Evolutionary conservation across 805 yeast species (phyloP).

Genomic region (Candida silvicultrix): DNA sequence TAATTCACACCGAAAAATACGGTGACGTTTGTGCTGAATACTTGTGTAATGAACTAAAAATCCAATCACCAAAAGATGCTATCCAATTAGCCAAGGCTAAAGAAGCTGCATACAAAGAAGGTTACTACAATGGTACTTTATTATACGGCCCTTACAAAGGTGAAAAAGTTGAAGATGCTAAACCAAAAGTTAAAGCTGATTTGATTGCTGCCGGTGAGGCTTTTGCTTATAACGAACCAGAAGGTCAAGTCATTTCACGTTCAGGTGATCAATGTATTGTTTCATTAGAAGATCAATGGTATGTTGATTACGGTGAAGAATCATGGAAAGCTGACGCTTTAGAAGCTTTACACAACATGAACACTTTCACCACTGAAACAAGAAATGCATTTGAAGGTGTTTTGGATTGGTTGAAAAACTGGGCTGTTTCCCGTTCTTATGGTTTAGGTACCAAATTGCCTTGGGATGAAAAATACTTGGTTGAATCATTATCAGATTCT

Average conservation of each 20-base stretch:
- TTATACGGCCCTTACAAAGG: conserved; percentile 78
- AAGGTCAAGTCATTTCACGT: conserved; percentile 81
- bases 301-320: conserved; percentile 93
- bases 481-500: conserved; percentile 93
- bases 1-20: conserved; percentile 75
- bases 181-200: conserved; percentile 79
- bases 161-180: conserved; percentile 85
- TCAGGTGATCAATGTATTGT: conserved; percentile 97
- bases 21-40: conserved; percentile 86
- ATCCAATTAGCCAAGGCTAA: conserved; percentile 86
- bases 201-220: conserved; percentile 73
- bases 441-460: conserved; percentile 95
- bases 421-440: conserved; percentile 97
- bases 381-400: conserved; percentile 90
- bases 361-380: conserved; percentile 76
- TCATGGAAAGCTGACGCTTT: conserved; percentile 77
- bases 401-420: conserved; percentile 91
- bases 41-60: conserved; percentile 80
- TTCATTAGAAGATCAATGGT: conserved; percentile 98
- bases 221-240: conserved; percentile 92
- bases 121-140: conserved; percentile 86
- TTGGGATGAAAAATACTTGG: conserved; percentile 92
- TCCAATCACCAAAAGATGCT: conserved; percentile 90
- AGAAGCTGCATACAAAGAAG: conserved; percentile 94
- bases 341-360: conserved; percentile 71